phyloP scores from a whole-genome alignment of 148 eudicot genomes.

The Vaccinium corymbosum region DNA sequence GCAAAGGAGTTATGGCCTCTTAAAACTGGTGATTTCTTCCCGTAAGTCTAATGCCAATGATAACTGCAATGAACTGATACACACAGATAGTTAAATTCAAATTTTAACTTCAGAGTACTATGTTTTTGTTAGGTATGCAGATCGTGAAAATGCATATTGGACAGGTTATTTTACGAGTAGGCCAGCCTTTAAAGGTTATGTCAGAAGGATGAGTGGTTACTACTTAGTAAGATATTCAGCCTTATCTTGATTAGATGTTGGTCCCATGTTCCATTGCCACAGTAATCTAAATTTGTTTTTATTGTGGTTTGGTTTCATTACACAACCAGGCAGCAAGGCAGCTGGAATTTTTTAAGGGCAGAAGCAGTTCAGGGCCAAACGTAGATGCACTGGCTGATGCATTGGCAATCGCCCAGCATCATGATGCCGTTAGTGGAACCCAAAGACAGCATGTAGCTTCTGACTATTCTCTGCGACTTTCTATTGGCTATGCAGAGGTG shows the following conservation, averaged over 20 bases:
- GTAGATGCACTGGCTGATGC: slow-evolving; percentile 63
- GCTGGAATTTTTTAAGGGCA: slow-evolving; percentile 60
- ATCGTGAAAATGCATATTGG: slow-evolving; percentile 70
- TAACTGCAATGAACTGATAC: background rate
- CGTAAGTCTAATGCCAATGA: slow-evolving; percentile 43
- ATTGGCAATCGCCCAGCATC: slow-evolving; percentile 76
- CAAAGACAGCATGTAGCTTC: slow-evolving; percentile 71
- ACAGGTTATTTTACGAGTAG: slow-evolving; percentile 89
- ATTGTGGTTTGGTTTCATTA: slow-evolving; percentile 6
- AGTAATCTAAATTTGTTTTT: background rate
- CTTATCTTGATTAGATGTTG: background rate
- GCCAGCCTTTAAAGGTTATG: slow-evolving; percentile 68
- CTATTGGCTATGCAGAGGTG: slow-evolving; percentile 64
- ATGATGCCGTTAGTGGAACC: slow-evolving; percentile 82
- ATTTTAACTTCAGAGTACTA: background rate
- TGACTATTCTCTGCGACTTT: slow-evolving; percentile 63
- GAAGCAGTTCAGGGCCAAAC: slow-evolving; percentile 45
- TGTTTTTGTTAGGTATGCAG: slow-evolving; percentile 58
- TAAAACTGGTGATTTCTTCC: slow-evolving; percentile 69
- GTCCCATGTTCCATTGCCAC: background rate
- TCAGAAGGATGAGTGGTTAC: slow-evolving; percentile 62
- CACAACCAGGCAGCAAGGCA: slow-evolving; percentile 62
- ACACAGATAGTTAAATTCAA: background rate
- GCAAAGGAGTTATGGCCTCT: slow-evolving; percentile 55
- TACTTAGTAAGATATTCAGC: slow-evolving; percentile 44